These are phyloP conservation scores for Arachis stenosperma DNA, from an alignment of 306 rosid species.

Conservation along the genomic window DNA sequence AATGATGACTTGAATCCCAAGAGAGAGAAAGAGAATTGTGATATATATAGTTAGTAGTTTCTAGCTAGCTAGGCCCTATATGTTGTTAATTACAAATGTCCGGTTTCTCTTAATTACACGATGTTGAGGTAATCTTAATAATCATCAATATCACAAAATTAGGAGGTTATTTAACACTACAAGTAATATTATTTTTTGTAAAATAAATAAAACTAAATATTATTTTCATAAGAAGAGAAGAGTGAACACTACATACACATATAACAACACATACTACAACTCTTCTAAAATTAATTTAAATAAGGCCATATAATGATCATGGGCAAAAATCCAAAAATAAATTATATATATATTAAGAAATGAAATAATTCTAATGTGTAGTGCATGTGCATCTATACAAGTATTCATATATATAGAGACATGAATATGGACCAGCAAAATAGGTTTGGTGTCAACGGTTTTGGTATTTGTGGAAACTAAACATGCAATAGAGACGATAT, in stretches of 20 bases:
- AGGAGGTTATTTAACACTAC: conserved; percentile 3
- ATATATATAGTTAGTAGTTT: background rate
- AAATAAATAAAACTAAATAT: too few relatives aligned
- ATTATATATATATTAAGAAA: background rate
- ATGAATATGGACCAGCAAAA: conserved; percentile 25
- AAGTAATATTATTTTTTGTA: background rate
- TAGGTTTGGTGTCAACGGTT: conserved; percentile 33
- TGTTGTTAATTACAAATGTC: background rate
- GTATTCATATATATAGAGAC: background rate
- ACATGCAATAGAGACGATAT: conserved; percentile 37
- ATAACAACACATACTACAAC: too few relatives aligned
- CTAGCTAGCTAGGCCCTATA: background rate
- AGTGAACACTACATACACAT: too few relatives aligned
- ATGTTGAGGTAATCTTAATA: background rate
- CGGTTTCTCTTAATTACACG: background rate
- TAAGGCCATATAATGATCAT: background rate
- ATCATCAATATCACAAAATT: background rate
- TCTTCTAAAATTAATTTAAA: background rate
- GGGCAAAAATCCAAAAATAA: conserved; percentile 12
- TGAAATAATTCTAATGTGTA: background rate
- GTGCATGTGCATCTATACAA: conserved; percentile 36
- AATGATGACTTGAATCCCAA: background rate
- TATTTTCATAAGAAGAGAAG: too few relatives aligned
- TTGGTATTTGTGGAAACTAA: conserved; percentile 13
- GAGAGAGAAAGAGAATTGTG: background rate